Evolutionary conservation across 2,329 filamentous ascomycete species (phyloP).

Genomic region (Penicillium sp.): DNA sequence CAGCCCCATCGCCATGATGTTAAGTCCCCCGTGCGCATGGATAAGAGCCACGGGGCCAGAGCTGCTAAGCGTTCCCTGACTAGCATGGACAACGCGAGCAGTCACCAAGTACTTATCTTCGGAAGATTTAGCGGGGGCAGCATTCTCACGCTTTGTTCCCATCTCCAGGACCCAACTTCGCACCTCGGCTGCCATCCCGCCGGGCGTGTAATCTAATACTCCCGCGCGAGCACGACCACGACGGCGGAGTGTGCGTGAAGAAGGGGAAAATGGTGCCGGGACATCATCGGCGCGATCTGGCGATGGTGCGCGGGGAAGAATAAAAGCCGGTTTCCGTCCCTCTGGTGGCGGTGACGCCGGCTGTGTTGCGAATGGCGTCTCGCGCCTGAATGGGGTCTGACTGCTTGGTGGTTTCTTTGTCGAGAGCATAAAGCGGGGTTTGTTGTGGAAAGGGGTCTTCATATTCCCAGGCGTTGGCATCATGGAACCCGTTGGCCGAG

Average conservation of each 20-base stretch:
- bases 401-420: constrained; percentile 19
- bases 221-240: constrained; percentile 25
- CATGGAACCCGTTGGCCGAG: constrained; percentile 4
- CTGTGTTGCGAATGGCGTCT: constrained; percentile 15
- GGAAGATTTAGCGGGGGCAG: background rate
- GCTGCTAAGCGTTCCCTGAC: constrained; percentile 17
- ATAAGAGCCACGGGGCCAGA: constrained; percentile 28
- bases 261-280: constrained; percentile 35
- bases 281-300: constrained; percentile 24
- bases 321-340: constrained; percentile 34
- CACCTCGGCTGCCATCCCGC: constrained; percentile 39
- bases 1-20: constrained; percentile 29
- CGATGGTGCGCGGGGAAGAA: constrained; percentile 37
- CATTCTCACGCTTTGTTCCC: constrained; percentile 29
- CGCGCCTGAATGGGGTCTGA: constrained; percentile 10
- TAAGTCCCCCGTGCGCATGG: constrained; percentile 4
- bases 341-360: constrained; percentile 13
- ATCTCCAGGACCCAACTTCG: constrained; percentile 41
- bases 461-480: constrained; percentile 14
- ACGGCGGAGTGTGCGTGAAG: constrained; percentile 28
- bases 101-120: constrained; percentile 16
- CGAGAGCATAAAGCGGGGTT: constrained; percentile 30
- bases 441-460: constrained; percentile 24
- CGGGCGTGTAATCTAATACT: constrained; percentile 29
- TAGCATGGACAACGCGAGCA: constrained; percentile 16